Percentiles rank a stretch among this genome's conserved stretches.
phyloP scores from a whole-genome alignment of 306 rosid genomes.

The Ziziphus jujuba region DNA sequence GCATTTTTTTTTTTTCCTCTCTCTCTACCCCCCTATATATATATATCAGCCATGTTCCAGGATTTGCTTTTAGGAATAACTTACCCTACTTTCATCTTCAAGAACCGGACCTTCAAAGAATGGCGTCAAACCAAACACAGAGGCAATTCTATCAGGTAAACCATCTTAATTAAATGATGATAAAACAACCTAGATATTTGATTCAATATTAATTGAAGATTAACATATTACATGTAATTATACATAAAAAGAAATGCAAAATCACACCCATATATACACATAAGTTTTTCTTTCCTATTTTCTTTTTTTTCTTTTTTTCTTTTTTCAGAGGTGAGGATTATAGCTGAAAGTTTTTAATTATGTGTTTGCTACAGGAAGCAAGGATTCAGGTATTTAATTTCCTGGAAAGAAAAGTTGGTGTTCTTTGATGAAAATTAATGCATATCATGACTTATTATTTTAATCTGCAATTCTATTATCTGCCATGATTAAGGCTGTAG shows the following conservation, averaged over 20 bases:
- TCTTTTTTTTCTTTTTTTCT: too few relatives aligned
- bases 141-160: slow-evolving; percentile 60
- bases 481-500: slow-evolving; percentile 42
- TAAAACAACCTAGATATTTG: too few relatives aligned
- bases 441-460: neutral
- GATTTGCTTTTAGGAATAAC: slow-evolving; percentile 56
- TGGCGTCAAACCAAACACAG: slow-evolving; percentile 51
- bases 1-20: neutral
- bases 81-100: slow-evolving; percentile 53
- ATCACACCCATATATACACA: too few relatives aligned
- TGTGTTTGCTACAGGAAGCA: slow-evolving; percentile 60
- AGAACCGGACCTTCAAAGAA: slow-evolving; percentile 50
- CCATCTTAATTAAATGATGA: neutral
- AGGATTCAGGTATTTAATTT: slow-evolving; percentile 63
- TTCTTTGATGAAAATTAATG: neutral
- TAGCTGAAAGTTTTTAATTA: neutral
- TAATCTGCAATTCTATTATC: neutral
- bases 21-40: neutral
- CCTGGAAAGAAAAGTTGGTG: neutral
- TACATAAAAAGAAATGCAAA: too few relatives aligned
- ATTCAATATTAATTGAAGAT: too few relatives aligned
- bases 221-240: too few relatives aligned
- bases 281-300: too few relatives aligned
- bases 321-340: too few relatives aligned
- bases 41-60: slow-evolving; percentile 62